phyloP scores from a whole-genome alignment of 805 yeast species.

The Starmerella stigmatis region DNA sequence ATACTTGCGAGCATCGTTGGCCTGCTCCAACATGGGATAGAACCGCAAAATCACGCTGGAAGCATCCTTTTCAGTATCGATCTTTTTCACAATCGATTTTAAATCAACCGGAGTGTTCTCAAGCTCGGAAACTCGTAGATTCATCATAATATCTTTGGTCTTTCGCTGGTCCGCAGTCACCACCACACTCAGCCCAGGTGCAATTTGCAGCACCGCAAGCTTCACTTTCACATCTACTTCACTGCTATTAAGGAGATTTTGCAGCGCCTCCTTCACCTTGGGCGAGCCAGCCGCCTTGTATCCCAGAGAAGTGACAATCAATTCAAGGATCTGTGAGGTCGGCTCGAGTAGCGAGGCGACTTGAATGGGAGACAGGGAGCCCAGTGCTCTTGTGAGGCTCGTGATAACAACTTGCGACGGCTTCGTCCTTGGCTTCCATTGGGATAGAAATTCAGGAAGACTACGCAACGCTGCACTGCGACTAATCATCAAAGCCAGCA shows the following conservation, averaged over 20 bases:
- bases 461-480: conserved; percentile 7
- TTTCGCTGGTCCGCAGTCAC: not conserved
- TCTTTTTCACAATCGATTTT: not conserved
- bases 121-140: conserved; percentile 5
- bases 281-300: not conserved
- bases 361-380: conserved; percentile 16
- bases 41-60: conserved; percentile 11
- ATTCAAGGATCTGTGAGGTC: not conserved
- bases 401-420: not conserved
- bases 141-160: not conserved
- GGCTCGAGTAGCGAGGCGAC: conserved; percentile 10
- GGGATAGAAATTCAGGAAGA: conserved; percentile 3
- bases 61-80: not conserved
- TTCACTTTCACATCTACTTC: not conserved
- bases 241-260: not conserved
- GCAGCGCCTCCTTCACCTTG: not conserved
- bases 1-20: not conserved
- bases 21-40: conserved; percentile 12
- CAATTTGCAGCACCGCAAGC: conserved; percentile 5
- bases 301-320: not conserved
- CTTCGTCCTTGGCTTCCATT: conserved; percentile 3
- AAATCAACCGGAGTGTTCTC: not conserved
- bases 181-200: not conserved
- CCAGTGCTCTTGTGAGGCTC: conserved; percentile 5
- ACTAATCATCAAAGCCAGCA: conserved; percentile 1